Evolutionary conservation across 192 early-diverging fungal species (phyloP).

Genomic region (Radiomyces spectabilis): DNA sequence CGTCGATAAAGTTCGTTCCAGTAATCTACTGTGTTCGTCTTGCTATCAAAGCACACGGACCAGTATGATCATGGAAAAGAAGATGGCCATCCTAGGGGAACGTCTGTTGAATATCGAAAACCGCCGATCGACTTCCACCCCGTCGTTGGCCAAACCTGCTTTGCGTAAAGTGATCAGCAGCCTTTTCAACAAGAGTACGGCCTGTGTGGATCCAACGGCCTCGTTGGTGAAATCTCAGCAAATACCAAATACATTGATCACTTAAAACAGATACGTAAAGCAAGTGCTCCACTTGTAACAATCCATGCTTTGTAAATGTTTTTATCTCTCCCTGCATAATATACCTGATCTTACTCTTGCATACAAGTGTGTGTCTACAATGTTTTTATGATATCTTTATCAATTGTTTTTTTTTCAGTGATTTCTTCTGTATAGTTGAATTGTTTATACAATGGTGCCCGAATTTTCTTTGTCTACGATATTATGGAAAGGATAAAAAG

Average conservation of each 20-base stretch:
- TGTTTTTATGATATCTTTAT: not conserved
- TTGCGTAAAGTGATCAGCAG: not conserved
- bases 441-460: no score
- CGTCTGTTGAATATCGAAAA: conserved; percentile 1
- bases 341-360: no score
- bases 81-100: conserved; percentile 8
- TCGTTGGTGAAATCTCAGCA: no score
- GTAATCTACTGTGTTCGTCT: conserved; percentile 7
- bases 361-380: no score
- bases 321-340: no score
- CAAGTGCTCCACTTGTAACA: no score
- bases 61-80: conserved; percentile 23
- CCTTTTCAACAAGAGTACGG: not conserved
- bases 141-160: not conserved
- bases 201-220: not conserved
- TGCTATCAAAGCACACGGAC: conserved; percentile 15
- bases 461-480: no score
- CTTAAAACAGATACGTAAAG: no score
- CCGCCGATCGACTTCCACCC: not conserved
- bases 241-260: no score
- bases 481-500: not conserved
- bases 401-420: not conserved
- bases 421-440: not conserved
- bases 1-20: conserved; percentile 13
- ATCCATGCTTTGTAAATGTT: no score